phyloP scores from a whole-genome alignment of 495 filamentous ascomycete species.

The Daldinia grandis region DNA sequence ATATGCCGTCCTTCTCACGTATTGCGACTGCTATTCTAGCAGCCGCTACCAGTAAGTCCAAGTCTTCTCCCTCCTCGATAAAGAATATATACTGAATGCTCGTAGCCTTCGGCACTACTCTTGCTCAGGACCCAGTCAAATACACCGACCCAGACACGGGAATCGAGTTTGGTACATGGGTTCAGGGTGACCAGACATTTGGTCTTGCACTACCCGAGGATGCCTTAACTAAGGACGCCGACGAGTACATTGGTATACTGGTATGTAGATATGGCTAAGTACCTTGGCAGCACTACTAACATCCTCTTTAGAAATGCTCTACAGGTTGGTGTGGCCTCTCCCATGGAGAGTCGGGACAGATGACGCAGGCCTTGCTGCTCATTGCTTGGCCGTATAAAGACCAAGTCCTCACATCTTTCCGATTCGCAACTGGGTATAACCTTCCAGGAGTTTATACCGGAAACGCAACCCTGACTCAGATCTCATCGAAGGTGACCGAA shows the following conservation, averaged over 20 bases:
- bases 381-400: slow-evolving; percentile 64
- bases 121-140: slow-evolving; percentile 39
- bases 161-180: slow-evolving; percentile 57
- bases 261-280: slow-evolving; percentile 44
- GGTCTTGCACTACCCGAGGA: slow-evolving; percentile 65
- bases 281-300: slow-evolving; percentile 1
- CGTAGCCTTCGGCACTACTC: slow-evolving; percentile 36
- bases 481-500: slow-evolving; percentile 62
- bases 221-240: slow-evolving; percentile 58
- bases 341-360: slow-evolving; percentile 60
- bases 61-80: background rate
- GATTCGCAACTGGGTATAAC: slow-evolving; percentile 66
- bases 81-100: slow-evolving; percentile 22
- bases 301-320: slow-evolving; percentile 42
- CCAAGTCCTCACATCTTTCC: slow-evolving; percentile 63
- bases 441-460: slow-evolving; percentile 67
- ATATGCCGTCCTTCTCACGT: slow-evolving; percentile 43
- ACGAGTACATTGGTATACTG: slow-evolving; percentile 67
- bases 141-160: slow-evolving; percentile 54
- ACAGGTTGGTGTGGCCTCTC: slow-evolving; percentile 67
- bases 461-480: slow-evolving; percentile 64
- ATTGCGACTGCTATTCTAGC: slow-evolving; percentile 46
- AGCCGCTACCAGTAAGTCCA: slow-evolving; percentile 41
- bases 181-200: slow-evolving; percentile 53
- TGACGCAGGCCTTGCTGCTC: slow-evolving; percentile 67